A percentile compares a stretch with the other conserved stretches of the same genome.
These are phyloP conservation scores for Pinus albicaulis DNA, from an alignment of 75 land plant genomes.

Conservation along the genomic window DNA sequence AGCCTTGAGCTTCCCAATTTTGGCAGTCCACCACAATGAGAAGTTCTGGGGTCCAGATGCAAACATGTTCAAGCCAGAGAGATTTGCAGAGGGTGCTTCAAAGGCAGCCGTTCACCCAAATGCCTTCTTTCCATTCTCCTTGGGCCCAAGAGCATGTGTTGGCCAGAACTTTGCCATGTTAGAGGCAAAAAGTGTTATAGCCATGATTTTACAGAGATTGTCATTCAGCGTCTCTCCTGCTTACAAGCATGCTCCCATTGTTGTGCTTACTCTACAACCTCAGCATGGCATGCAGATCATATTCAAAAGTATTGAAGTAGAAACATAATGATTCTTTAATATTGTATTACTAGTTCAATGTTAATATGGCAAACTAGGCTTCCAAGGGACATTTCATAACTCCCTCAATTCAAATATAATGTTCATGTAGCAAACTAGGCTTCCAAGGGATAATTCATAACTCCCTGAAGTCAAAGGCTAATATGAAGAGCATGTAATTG, in stretches of 20 bases:
- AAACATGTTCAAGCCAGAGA: slow-evolving; percentile 40
- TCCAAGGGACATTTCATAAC: too few relatives aligned
- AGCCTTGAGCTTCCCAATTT: slow-evolving; percentile 10
- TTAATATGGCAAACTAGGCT: too few relatives aligned
- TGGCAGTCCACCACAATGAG: slow-evolving; percentile 27
- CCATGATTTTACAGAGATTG: slow-evolving; percentile 49
- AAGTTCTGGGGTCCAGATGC: slow-evolving; percentile 35
- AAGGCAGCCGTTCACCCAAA: slow-evolving; percentile 24
- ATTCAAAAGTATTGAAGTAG: not conserved
- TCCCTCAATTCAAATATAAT: too few relatives aligned
- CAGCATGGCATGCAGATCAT: slow-evolving; percentile 59
- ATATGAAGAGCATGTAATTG: too few relatives aligned
- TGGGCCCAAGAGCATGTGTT: slow-evolving; percentile 59
- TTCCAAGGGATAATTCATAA: too few relatives aligned
- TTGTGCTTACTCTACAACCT: slow-evolving; percentile 46
- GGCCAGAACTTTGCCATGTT: slow-evolving; percentile 45
- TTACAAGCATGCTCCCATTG: slow-evolving; percentile 52
- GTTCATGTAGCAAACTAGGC: too few relatives aligned
- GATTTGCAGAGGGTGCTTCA: slow-evolving; percentile 60
- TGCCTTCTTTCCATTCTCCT: slow-evolving; percentile 57
- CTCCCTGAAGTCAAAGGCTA: too few relatives aligned
- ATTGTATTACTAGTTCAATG: too few relatives aligned
- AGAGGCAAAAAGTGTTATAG: slow-evolving; percentile 39
- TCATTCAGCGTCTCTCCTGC: slow-evolving; percentile 43
- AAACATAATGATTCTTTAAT: too few relatives aligned